A percentile compares a stretch with the other conserved stretches of the same genome.
Conservation (phyloP, 352 stramenopile genomes). For the Globisporangium carolinianum region DNA sequence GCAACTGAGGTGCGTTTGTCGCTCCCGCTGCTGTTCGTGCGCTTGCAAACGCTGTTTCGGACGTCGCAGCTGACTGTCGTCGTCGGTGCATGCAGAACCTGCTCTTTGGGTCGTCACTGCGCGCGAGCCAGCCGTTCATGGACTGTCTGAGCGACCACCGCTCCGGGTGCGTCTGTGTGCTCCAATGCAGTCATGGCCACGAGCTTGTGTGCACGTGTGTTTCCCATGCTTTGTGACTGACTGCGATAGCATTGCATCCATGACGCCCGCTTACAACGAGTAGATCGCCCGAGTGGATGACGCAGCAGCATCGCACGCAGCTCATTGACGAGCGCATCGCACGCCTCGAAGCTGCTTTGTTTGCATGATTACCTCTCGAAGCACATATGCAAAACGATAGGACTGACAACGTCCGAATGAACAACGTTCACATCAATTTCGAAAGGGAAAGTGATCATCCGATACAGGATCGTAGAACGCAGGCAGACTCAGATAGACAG, state of each 20-base stretch:
- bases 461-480: too few relatives aligned
- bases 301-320: constrained; percentile 23
- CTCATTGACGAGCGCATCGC: constrained; percentile 36
- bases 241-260: too few relatives aligned
- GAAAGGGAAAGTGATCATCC: too few relatives aligned
- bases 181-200: too few relatives aligned
- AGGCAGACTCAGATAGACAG: too few relatives aligned
- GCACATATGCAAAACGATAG: constrained; percentile 1
- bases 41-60: too few relatives aligned
- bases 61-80: too few relatives aligned
- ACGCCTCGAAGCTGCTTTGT: constrained; percentile 32
- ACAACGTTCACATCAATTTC: neutral
- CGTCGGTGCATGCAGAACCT: constrained; percentile 32
- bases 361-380: too few relatives aligned
- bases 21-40: neutral
- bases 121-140: constrained; percentile 42
- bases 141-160: constrained; percentile 39
- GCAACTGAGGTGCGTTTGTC: constrained; percentile 36
- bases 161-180: constrained; percentile 26
- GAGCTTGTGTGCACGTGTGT: too few relatives aligned
- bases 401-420: neutral
- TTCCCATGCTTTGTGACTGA: too few relatives aligned
- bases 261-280: too few relatives aligned
- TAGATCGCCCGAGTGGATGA: constrained; percentile 45
- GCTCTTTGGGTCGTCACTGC: constrained; percentile 40